A percentile compares a stretch with the other conserved stretches of the same genome.
These are phyloP conservation scores for Globisporangium paddicum DNA, from an alignment of 352 stramenopile species.

Conservation along the genomic window DNA sequence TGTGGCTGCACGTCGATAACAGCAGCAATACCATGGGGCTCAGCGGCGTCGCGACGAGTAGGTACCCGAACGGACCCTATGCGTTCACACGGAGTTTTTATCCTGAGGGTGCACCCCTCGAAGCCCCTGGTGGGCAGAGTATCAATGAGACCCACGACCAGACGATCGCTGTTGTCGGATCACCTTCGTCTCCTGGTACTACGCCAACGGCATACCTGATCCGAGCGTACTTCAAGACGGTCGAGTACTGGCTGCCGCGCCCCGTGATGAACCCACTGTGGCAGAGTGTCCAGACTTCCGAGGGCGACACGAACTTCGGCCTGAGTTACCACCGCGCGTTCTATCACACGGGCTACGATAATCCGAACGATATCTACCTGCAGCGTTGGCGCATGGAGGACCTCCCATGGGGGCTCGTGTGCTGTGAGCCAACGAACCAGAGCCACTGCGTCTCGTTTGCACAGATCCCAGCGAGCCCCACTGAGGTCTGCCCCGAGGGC, in stretches of 20 bases:
- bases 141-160: constrained; percentile 95
- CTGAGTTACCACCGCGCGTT: constrained; percentile 96
- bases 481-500: constrained; percentile 39
- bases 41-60: constrained; percentile 83
- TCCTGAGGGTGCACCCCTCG: constrained; percentile 76
- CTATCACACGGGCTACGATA: constrained; percentile 93
- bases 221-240: constrained; percentile 94
- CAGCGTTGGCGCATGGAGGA: constrained; percentile 96
- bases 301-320: constrained; percentile 83
- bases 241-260: constrained; percentile 94
- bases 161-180: constrained; percentile 76
- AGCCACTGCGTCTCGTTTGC: constrained; percentile 49
- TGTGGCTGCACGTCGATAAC: constrained; percentile 97
- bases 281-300: constrained; percentile 90
- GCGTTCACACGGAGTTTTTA: constrained; percentile 90
- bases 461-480: constrained; percentile 21
- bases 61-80: constrained; percentile 92
- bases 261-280: constrained; percentile 96
- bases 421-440: constrained; percentile 61
- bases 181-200: constrained; percentile 13
- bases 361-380: constrained; percentile 96
- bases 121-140: constrained; percentile 62
- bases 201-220: constrained; percentile 80
- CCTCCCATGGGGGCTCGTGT: constrained; percentile 89
- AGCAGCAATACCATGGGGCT: constrained; percentile 82